Base-by-base conservation (phyloP, 2,329 filamentous ascomycete genomes). In the Penicillium hordei region DNA sequence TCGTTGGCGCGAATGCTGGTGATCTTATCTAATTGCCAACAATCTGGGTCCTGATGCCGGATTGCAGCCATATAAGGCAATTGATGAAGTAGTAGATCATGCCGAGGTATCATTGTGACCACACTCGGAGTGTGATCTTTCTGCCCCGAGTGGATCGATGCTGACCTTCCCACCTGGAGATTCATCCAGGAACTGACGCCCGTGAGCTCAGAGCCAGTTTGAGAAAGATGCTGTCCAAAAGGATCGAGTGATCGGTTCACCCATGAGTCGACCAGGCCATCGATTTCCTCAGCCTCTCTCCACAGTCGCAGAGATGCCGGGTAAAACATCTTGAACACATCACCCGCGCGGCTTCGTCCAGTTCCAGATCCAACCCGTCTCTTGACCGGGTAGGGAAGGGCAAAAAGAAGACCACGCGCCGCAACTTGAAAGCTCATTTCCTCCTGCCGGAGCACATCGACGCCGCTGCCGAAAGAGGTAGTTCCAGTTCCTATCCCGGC, bases 351-450 rank as follows among this genome's bases (percentile, higher is more conserved):
- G 58, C 65, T 65, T 45, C 61, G 67, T 56, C 59, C 70, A n/a
- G 58, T 65, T 61, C 68, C 77, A 66, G 70, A 75, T 67, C 69
- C 78, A 65, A 68, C 73, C 69, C 66, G 79, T 72, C 81, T 83
- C 71, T 90, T 93, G 10, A 99, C 94, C 0, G 93, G 93, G 65
- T 85, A 85, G 1, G 94, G 94, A 2, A 99, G 82, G 10, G 87
- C 88, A 71, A 96, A 96, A 0, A 97, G 76, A 49, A 97, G 77
- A 0, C 94, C 94, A 13, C 93, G 86, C 0, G 96, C 90, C 5
- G 92, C 92, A 19, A 93, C 87, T 64, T 99, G 91, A 63, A 97
- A 97, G 25, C 89, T 88, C 71, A 99, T 93, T 70, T 99, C 94
- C 62, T 97, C 92, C 74, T 97, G 93, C 7, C 93, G 87, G 10